Percentiles rank a stretch among this genome's conserved stretches.
Conservation (phyloP, 1,284 basidiomycete genomes). For the Malassezia yamatoensis region DNA sequence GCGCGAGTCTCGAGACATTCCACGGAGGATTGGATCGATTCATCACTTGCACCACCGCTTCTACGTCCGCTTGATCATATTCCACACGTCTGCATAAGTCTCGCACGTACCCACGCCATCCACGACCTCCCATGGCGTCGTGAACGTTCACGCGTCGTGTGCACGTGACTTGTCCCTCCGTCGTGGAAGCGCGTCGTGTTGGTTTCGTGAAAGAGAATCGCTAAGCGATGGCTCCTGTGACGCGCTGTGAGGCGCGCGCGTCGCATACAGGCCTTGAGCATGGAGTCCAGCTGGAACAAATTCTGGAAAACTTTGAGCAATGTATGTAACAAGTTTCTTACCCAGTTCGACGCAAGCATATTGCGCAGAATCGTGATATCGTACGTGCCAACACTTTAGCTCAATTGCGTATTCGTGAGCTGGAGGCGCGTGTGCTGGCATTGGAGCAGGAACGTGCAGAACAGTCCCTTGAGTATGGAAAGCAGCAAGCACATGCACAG, state of each 20-base stretch:
- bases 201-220: conserved; percentile 4
- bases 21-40: conserved; percentile 17
- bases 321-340: conserved; percentile 21
- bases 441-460: conserved; percentile 33
- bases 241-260: conserved; percentile 18
- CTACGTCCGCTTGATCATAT: conserved; percentile 3
- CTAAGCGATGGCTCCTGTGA: conserved; percentile 10
- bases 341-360: conserved; percentile 35
- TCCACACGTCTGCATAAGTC: conserved; percentile 1
- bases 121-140: background rate
- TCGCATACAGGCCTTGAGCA: conserved; percentile 15
- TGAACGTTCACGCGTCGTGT: background rate
- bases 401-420: conserved; percentile 36
- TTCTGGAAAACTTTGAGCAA: conserved; percentile 42
- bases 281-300: conserved; percentile 30
- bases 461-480: conserved; percentile 16
- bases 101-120: conserved; percentile 4
- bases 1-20: conserved; percentile 26
- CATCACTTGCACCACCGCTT: conserved; percentile 22
- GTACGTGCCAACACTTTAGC: conserved; percentile 38
- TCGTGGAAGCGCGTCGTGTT: conserved; percentile 9
- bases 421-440: conserved; percentile 31
- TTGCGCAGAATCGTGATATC: conserved; percentile 43
- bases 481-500: conserved; percentile 23
- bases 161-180: conserved; percentile 3